phyloP scores from a whole-genome alignment of 495 filamentous ascomycete species.

The Penicillium verhagenii region DNA sequence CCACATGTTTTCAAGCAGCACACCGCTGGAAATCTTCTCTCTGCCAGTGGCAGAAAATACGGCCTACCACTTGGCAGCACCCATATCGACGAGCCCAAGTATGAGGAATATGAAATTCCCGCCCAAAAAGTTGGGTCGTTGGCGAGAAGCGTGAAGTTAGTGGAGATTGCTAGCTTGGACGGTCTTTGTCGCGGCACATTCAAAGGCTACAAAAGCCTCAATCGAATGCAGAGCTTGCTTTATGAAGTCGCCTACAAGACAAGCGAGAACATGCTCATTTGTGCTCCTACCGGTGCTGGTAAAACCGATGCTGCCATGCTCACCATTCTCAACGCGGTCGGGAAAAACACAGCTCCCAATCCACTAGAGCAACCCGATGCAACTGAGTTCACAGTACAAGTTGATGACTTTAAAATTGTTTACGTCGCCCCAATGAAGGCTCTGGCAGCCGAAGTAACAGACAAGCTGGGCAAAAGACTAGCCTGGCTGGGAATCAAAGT shows the following conservation, averaged over 20 bases:
- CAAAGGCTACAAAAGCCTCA: slow-evolving; percentile 87
- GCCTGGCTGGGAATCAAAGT: slow-evolving; percentile 88
- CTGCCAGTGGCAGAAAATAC: slow-evolving; percentile 72
- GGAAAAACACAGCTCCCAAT: slow-evolving; percentile 77
- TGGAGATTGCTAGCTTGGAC: slow-evolving; percentile 81
- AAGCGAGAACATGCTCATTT: slow-evolving; percentile 98
- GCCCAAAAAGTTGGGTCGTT: slow-evolving; percentile 77
- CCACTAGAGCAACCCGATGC: slow-evolving; percentile 72
- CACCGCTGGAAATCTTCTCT: slow-evolving; percentile 78
- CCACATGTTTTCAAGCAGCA: slow-evolving; percentile 90
- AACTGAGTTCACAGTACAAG: slow-evolving; percentile 71
- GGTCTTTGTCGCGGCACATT: slow-evolving; percentile 89
- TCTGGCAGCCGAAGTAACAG: slow-evolving; percentile 91
- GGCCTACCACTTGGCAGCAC: slow-evolving; percentile 65
- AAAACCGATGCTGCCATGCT: slow-evolving; percentile 99
- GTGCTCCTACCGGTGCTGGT: slow-evolving; percentile 95
- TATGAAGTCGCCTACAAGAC: slow-evolving; percentile 95
- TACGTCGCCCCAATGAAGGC: slow-evolving; percentile 70
- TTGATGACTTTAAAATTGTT: slow-evolving; percentile 79
- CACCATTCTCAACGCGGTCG: slow-evolving; percentile 83
- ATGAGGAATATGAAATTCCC: slow-evolving; percentile 85
- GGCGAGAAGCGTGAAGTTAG: slow-evolving; percentile 65
- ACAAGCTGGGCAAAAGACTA: slow-evolving; percentile 90
- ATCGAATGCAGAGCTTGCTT: slow-evolving; percentile 96
- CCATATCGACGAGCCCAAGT: slow-evolving; percentile 63